These are phyloP conservation scores for Dinochytrium kinnereticum DNA, from an alignment of 371 early-diverging fungal genomes.

Conservation along the genomic window DNA sequence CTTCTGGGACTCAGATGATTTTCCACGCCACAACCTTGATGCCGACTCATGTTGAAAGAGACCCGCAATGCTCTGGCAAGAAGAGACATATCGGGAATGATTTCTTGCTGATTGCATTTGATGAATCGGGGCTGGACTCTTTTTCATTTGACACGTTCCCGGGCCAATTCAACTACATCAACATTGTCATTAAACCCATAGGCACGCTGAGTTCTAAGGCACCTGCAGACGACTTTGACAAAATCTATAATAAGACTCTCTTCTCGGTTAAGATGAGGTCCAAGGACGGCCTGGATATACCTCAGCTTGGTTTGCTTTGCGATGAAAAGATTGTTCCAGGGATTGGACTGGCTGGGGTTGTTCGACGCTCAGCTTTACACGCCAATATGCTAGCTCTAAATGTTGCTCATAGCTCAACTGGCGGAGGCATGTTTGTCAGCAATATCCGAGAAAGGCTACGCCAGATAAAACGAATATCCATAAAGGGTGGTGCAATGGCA, in stretches of 20 bases:
- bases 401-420: constrained; percentile 49
- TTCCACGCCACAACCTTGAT: constrained; percentile 94
- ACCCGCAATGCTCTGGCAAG: constrained; percentile 79
- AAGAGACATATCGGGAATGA: constrained; percentile 97
- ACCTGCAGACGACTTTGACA: constrained; percentile 9
- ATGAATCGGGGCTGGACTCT: constrained; percentile 78
- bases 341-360: constrained; percentile 75
- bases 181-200: constrained; percentile 79
- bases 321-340: constrained; percentile 80
- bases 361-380: constrained; percentile 85
- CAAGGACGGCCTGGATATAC: constrained; percentile 68
- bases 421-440: constrained; percentile 76
- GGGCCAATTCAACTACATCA: constrained; percentile 93
- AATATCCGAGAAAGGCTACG: constrained; percentile 86
- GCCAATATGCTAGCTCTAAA: constrained; percentile 91
- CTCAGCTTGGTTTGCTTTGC: constrained; percentile 79
- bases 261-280: constrained; percentile 68
- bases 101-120: constrained; percentile 90
- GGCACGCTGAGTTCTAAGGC: constrained; percentile 24
- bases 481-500: background rate
- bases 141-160: constrained; percentile 90
- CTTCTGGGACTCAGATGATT: constrained; percentile 76
- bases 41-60: constrained; percentile 78
- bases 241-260: background rate
- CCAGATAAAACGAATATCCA: constrained; percentile 76